A percentile compares a stretch with the other conserved stretches of the same genome.
These are phyloP conservation scores for Teunomyces barrocoloradensis DNA, from an alignment of 805 yeast species.

Conservation along the genomic window DNA sequence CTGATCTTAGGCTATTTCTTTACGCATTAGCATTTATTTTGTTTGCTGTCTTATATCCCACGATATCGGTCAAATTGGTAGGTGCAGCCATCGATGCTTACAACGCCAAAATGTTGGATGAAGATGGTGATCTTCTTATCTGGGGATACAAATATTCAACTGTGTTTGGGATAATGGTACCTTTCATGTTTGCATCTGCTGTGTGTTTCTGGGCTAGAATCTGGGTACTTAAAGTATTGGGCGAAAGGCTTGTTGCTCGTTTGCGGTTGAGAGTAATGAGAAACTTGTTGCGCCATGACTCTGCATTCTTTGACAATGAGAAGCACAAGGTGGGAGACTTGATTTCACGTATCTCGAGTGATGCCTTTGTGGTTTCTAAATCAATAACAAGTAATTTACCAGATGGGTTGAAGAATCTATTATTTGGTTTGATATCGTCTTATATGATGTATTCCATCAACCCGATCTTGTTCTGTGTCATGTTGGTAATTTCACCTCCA, in stretches of 20 bases:
- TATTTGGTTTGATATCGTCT: constrained; percentile 41
- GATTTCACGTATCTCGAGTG: constrained; percentile 43
- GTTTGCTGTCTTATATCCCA: constrained; percentile 45
- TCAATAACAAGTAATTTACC: constrained; percentile 44
- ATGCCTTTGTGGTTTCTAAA: constrained; percentile 45
- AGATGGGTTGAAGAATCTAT: constrained; percentile 43
- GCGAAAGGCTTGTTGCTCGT: constrained; percentile 45
- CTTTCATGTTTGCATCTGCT: constrained; percentile 43
- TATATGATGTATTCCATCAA: constrained; percentile 45
- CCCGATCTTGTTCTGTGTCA: constrained; percentile 42
- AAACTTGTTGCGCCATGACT: constrained; percentile 40
- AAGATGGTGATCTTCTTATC: constrained; percentile 37
- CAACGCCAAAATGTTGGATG: constrained; percentile 32
- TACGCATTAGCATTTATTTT: constrained; percentile 41
- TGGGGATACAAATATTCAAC: constrained; percentile 46
- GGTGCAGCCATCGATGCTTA: constrained; percentile 45
- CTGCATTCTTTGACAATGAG: constrained; percentile 41
- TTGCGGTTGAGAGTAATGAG: constrained; percentile 42
- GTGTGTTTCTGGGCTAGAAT: constrained; percentile 47
- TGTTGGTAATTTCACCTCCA: constrained; percentile 45
- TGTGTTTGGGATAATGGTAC: constrained; percentile 41
- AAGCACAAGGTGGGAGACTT: constrained; percentile 47
- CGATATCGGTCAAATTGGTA: constrained; percentile 41
- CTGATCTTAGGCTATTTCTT: constrained; percentile 36
- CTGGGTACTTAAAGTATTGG: constrained; percentile 39